These are phyloP conservation scores for Chlamydomonas sphaeroides DNA, from an alignment of 139 green algal species.

Conservation along the genomic window DNA sequence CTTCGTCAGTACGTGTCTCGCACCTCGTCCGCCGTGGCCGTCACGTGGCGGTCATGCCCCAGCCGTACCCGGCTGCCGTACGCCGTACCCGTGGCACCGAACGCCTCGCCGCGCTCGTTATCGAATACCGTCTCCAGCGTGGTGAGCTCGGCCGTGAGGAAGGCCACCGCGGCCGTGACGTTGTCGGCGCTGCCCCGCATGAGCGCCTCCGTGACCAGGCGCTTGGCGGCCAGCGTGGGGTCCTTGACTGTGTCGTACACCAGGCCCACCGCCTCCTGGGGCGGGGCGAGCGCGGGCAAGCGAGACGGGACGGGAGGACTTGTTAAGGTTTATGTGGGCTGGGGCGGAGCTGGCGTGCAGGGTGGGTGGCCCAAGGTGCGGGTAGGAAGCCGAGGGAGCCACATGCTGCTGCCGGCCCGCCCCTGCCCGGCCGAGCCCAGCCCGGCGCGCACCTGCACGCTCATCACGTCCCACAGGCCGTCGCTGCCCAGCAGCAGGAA, in stretches of 20 bases:
- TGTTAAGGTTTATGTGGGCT: too few relatives aligned
- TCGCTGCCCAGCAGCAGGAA: conserved; percentile 91
- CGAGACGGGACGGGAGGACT: too few relatives aligned
- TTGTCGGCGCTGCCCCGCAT: conserved; percentile 83
- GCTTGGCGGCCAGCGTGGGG: conserved; percentile 77
- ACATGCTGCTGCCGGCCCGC: too few relatives aligned
- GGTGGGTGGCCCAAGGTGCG: too few relatives aligned
- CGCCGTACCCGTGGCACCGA: conserved; percentile 12
- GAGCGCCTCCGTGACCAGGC: conserved; percentile 83
- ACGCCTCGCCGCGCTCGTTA: not conserved
- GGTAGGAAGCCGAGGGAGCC: too few relatives aligned
- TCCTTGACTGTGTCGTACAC: conserved; percentile 89
- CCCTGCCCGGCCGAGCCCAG: too few relatives aligned
- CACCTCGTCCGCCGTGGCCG: conserved; percentile 31
- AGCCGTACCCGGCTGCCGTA: conserved; percentile 18
- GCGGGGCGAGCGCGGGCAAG: too few relatives aligned
- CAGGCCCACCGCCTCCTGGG: conserved; percentile 78
- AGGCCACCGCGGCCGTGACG: conserved; percentile 82
- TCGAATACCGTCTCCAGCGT: conserved; percentile 70
- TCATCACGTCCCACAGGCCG: conserved; percentile 90
- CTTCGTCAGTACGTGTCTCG: conserved; percentile 44
- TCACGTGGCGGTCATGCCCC: not conserved
- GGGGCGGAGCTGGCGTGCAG: too few relatives aligned
- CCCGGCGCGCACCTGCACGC: too few relatives aligned
- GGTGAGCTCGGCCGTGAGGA: conserved; percentile 66